Base-by-base conservation (phyloP, 2,329 filamentous ascomycete genomes). In the Pezizomycotina sp. region DNA sequence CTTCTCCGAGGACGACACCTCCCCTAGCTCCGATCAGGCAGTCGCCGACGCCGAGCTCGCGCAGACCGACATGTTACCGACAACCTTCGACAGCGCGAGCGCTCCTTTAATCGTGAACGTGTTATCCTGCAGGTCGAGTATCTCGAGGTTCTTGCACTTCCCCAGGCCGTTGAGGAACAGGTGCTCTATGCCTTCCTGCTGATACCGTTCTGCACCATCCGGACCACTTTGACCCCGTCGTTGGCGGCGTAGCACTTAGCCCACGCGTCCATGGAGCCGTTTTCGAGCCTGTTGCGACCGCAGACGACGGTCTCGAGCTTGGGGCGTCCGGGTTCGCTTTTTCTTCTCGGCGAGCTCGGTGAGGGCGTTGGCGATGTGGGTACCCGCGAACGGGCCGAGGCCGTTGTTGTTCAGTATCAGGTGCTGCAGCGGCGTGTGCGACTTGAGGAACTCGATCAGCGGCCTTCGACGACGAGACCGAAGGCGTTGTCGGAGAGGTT, bases 151-250 rank as follows among this genome's bases (percentile, higher is more conserved):
- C 20, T 62, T 65, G 32, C 81, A 71, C 51, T 80, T 67, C 47
- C 66, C 70, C 34, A 98, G 65, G 45, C 89, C 89, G 34, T 84
- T 66, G 43, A 70, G 74, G 47, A 98, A 63, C 38, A 98, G 64
- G 48, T 77, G 69, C 30, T 74, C 74, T 53, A 95, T 89, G 43
- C 89, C 89, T 58, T 95, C 83, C 55, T 86, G 27, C 89, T 71
- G 50, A 98, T 98, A 34, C 89, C 89, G 57, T 98, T 95, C 60
- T 95, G 89, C 16, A 92, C 82, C 89, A 98, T 95, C 66, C 86
- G 91, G 50, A 98, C 71, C 41, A 74, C 74, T 60, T 76, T 78
- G 46, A 98, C 69, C 38, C 77, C 76, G 48, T 69, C 73, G 56
- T 95, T 82, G 39, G 86, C 74, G 52, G 74, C 72, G 58, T 81